Base-by-base conservation (phyloP, 164 flowering plant genomes). In the Sextonia rubra region DNA sequence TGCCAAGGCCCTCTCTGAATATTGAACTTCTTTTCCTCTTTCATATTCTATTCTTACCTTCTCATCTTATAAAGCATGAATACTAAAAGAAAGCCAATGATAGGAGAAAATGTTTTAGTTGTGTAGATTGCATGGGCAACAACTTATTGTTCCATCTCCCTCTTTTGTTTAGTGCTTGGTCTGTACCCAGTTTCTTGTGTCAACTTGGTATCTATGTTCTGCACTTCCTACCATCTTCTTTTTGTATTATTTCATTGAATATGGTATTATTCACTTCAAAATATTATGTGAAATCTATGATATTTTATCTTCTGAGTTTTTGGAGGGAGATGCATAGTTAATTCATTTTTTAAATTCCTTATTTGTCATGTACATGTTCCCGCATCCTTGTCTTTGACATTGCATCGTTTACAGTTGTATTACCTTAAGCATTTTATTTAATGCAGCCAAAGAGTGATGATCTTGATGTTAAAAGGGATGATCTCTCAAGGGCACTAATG, bases 401-500 rank as follows among this genome's bases (percentile, higher is more conserved):
- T 22, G 23, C 48, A 44, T 29, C 55, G 49, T 55, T 5, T 18
- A 64, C 3, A 1, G 14, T 47, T 52, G n/a, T 15, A 8, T 26
- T 14, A 52, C n/a, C 58, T 15, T 52, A 52, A 52, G 4, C 58
- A 52, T 49, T 17, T 67, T 52, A 11, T 26, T 37, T 63, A 64
- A 6, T 77, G 72, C 87, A 93, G 99, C 83, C 84, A 47, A 82
- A 84, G 73, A 80, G 69, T 74, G 91, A 89, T 73, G 91, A 85
- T 65, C 52, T 78, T 79, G 87, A 78, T 76, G 76, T 89, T 73
- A 90, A 77, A 78, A 90, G 89, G 80, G 93, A 93, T 73, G 91
- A 90, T 44, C 89, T 95, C 22, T 87, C 98, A 73, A 82, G 77
- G 83, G 89, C 91, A n/a, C 73, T 95, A 70, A 93, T 93, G 99